phyloP scores from a whole-genome alignment of 257 asterid genomes.

The Solanum habrochaites region DNA sequence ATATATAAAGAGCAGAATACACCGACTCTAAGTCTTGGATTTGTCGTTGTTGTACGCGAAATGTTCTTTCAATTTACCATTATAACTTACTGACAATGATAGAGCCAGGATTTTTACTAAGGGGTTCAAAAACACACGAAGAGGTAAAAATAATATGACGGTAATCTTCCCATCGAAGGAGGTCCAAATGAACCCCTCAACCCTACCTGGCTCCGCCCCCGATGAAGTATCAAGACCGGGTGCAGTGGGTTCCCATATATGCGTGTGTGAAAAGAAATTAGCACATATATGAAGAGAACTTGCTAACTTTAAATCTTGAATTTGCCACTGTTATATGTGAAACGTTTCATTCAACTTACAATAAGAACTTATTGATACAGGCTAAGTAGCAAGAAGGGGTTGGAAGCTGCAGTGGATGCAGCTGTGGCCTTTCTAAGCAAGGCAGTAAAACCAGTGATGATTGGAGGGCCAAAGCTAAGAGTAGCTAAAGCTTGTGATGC shows the following conservation, averaged over 20 bases:
- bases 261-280: background rate
- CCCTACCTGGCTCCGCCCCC: background rate
- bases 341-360: background rate
- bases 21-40: background rate
- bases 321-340: background rate
- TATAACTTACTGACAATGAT: too few species aligned
- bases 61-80: background rate
- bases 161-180: background rate
- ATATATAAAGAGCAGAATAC: background rate
- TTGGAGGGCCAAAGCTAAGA: slow-evolving; percentile 77
- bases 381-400: slow-evolving; percentile 52
- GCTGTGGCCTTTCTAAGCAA: slow-evolving; percentile 63
- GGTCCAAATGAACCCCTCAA: background rate
- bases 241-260: background rate
- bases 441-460: slow-evolving; percentile 65
- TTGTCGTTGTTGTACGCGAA: background rate
- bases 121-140: background rate
- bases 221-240: background rate
- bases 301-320: background rate
- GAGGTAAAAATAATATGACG: background rate
- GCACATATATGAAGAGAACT: background rate
- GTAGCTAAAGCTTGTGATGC: slow-evolving; percentile 42
- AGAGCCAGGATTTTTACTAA: background rate
- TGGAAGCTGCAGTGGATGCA: slow-evolving; percentile 66
- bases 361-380: slow-evolving; percentile 9